Percentiles rank a stretch among this genome's conserved stretches.
Evolutionary conservation across 257 asterid genomes (phyloP).

Genomic region (Jacaranda copaia): DNA sequence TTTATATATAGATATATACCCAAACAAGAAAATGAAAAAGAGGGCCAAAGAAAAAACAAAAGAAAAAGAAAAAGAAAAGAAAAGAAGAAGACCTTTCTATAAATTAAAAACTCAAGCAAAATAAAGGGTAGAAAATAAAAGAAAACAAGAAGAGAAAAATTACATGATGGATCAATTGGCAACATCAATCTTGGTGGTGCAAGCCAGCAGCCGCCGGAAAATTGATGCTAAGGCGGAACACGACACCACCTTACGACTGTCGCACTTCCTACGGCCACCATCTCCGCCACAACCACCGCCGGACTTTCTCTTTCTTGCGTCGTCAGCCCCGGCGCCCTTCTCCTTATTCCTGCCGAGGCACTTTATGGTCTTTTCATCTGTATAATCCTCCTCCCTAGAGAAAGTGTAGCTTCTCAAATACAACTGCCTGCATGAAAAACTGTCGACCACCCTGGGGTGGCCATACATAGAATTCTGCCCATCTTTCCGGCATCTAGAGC

Average conservation of each 20-base stretch:
- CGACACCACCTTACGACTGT: slow-evolving; percentile 45
- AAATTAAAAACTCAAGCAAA: slow-evolving; percentile 21
- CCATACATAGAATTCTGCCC: slow-evolving; percentile 17
- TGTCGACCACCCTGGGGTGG: slow-evolving; percentile 72
- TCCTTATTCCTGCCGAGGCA: slow-evolving; percentile 52
- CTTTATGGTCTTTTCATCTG: slow-evolving; percentile 41
- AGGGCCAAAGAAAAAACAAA: not conserved
- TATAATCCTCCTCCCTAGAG: slow-evolving; percentile 64
- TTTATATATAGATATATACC: slow-evolving; percentile 25
- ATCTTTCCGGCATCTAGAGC: slow-evolving; percentile 37
- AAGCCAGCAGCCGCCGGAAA: slow-evolving; percentile 75
- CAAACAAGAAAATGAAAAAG: not conserved
- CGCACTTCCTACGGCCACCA: slow-evolving; percentile 37
- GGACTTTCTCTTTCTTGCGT: slow-evolving; percentile 17
- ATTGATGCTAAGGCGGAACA: slow-evolving; percentile 58
- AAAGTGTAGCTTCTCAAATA: slow-evolving; percentile 87
- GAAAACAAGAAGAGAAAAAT: not conserved
- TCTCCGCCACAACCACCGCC: slow-evolving; percentile 26
- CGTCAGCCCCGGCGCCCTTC: not conserved
- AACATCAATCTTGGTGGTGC: slow-evolving; percentile 84
- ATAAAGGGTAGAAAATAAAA: not conserved
- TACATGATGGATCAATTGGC: slow-evolving; percentile 45
- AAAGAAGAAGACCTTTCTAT: not conserved
- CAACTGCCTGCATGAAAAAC: slow-evolving; percentile 81
- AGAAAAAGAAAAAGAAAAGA: not conserved